Evolutionary conservation across 1,284 basidiomycete species (phyloP), one percentile per base, ranked within the genome.

Genomic region (Ceratorhiza oryzae-sativae): DNA sequence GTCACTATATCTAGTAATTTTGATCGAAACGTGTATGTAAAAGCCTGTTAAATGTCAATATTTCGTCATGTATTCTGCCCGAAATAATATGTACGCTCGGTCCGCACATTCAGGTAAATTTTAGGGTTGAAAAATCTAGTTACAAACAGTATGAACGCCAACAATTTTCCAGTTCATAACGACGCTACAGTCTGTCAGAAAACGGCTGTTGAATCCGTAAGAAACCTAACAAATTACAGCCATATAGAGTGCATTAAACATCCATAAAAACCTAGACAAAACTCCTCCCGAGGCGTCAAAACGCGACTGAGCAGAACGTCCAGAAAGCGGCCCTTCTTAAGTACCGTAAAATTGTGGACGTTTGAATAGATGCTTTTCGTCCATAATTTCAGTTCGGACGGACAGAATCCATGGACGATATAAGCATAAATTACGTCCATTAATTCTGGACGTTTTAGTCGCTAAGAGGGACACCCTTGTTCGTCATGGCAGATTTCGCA

Each of bases 271-370:
- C 45, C n/a, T 48, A 23, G 45, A 23, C 45, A 18, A 23, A 48
- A 48, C 18, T 6, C 5, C 4, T 23, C 45, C n/a, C 8, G 45
- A 23, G 20, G 45, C 45, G 20, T n/a, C 41, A 18, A 48, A 48
- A 48, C 18, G n/a, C 45, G 8, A 48, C 6, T 48, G 8, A 5
- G n/a, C 45, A 5, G 18, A 48, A 48, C 45, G 45, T 48, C 45
- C 45, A 48, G 18, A 48, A 48, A 48, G 45, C n/a, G 45, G 45
- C 45, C 45, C 45, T n/a, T n/a, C n/a, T n/a, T n/a, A n/a, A n/a
- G n/a, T n/a, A n/a, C n/a, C n/a, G n/a, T n/a, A n/a, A n/a, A n/a
- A n/a, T n/a, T n/a, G n/a, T n/a, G n/a, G n/a, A n/a, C n/a, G n/a
- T n/a, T n/a, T n/a, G n/a, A n/a, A n/a, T n/a, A n/a, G n/a, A n/a